A percentile compares a stretch with the other conserved stretches of the same genome.
phyloP scores from a whole-genome alignment of 2,329 filamentous ascomycete species.

The Talaromyces sp. region DNA sequence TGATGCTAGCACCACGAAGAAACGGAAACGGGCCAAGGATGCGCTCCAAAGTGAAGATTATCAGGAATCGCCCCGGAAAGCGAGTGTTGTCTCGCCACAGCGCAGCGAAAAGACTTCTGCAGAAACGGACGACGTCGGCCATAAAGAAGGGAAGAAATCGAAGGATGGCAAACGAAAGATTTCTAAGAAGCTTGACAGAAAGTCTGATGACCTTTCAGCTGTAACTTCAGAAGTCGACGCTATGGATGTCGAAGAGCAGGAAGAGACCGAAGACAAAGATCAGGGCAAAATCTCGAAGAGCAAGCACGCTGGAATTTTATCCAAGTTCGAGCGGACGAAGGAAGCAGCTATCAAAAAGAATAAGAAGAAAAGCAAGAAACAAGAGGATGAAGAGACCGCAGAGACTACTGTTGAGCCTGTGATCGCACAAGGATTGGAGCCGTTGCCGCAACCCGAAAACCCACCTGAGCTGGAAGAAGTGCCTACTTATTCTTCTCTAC shows the following conservation, averaged over 20 bases:
- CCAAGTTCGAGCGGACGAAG: slow-evolving; percentile 45
- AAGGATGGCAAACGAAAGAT: slow-evolving; percentile 43
- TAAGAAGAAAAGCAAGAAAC: slow-evolving; percentile 39
- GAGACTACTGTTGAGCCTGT: slow-evolving; percentile 32
- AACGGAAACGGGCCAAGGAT: slow-evolving; percentile 26
- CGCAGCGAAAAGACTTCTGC: slow-evolving; percentile 30
- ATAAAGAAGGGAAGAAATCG: slow-evolving; percentile 33
- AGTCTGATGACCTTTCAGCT: slow-evolving; percentile 31
- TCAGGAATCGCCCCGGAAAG: slow-evolving; percentile 31
- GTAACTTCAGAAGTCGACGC: slow-evolving; percentile 7
- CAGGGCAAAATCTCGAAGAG: slow-evolving; percentile 25
- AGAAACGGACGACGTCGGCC: slow-evolving; percentile 22
- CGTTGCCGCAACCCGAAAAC: slow-evolving; percentile 72
- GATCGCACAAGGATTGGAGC: slow-evolving; percentile 65
- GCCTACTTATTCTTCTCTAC: slow-evolving; percentile 76
- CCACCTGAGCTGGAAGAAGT: slow-evolving; percentile 59
- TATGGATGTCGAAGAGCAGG: not conserved
- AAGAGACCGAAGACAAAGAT: slow-evolving; percentile 7
- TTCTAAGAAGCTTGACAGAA: slow-evolving; percentile 12
- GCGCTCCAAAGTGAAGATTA: slow-evolving; percentile 34
- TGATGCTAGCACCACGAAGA: slow-evolving; percentile 34
- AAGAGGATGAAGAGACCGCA: slow-evolving; percentile 12
- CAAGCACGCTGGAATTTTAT: slow-evolving; percentile 41
- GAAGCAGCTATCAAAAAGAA: slow-evolving; percentile 21
- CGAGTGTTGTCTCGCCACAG: slow-evolving; percentile 32